Percentiles rank a stretch among this genome's conserved stretches.
Evolutionary conservation across 306 rosid species (phyloP).

Genomic region (Oemleria cerasiformis): DNA sequence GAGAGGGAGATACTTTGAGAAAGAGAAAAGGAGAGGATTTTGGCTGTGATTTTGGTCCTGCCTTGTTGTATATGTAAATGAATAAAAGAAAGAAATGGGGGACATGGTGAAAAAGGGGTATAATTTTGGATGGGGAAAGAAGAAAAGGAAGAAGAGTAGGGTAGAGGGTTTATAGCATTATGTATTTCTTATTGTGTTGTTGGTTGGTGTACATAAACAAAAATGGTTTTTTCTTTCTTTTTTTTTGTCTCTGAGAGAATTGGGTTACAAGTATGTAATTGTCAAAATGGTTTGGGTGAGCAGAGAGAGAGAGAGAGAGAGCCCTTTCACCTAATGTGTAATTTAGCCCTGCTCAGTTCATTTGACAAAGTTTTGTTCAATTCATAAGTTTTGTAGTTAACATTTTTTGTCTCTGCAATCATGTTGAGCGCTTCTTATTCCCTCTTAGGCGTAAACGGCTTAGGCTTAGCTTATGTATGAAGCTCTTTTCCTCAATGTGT

Average conservation of each 20-base stretch:
- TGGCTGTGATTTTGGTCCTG: constrained; percentile 63
- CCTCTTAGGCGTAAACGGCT: too few relatives aligned
- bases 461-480: too few relatives aligned
- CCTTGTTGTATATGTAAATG: constrained; percentile 66
- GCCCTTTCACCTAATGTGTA: too few relatives aligned
- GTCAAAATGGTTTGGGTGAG: constrained; percentile 32
- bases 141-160: constrained; percentile 46
- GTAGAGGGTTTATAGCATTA: constrained; percentile 41
- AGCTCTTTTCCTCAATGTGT: too few relatives aligned
- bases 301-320: constrained; percentile 3
- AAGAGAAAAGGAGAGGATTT: constrained; percentile 35
- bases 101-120: constrained; percentile 40
- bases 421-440: too few relatives aligned
- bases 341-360: constrained; percentile 46
- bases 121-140: constrained; percentile 31
- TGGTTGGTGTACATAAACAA: constrained; percentile 77
- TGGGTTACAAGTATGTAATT: constrained; percentile 49
- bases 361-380: constrained; percentile 28
- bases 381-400: neutral
- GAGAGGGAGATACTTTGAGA: constrained; percentile 40
- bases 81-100: constrained; percentile 53
- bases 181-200: constrained; percentile 50
- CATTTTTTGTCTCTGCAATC: too few relatives aligned
- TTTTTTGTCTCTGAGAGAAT: constrained; percentile 35
- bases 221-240: constrained; percentile 30